Percentiles rank a stretch among this genome's conserved stretches.
phyloP scores from a whole-genome alignment of 2,329 filamentous ascomycete genomes.

The Purpureocillium takamizusanense region DNA sequence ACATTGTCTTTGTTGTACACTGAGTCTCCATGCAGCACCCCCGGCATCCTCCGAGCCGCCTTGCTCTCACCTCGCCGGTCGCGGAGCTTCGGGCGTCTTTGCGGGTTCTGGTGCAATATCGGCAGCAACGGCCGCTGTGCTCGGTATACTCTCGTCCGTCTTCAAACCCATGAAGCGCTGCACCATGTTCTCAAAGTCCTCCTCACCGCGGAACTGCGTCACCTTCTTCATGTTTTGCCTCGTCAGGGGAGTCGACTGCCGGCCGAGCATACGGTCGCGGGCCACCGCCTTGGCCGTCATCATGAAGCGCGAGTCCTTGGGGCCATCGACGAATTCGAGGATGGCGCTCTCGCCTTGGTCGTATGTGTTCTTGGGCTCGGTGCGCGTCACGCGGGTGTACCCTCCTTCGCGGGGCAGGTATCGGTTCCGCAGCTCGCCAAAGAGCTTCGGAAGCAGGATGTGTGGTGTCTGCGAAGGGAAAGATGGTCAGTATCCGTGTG shows the following conservation, averaged over 20 bases:
- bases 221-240: constrained; percentile 75
- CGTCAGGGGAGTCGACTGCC: constrained; percentile 61
- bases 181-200: constrained; percentile 59
- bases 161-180: constrained; percentile 24
- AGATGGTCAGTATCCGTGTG: background rate
- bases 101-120: constrained; percentile 8
- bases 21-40: no score
- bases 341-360: constrained; percentile 88
- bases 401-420: constrained; percentile 76
- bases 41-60: no score
- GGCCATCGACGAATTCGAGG: constrained; percentile 89
- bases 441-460: constrained; percentile 72
- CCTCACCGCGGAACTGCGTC: constrained; percentile 64
- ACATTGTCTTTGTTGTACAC: constrained; percentile 5
- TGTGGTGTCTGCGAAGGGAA: constrained; percentile 48
- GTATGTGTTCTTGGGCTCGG: constrained; percentile 73
- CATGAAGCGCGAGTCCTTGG: constrained; percentile 87
- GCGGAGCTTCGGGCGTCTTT: constrained; percentile 3
- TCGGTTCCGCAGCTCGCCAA: constrained; percentile 70
- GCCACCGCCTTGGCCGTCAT: constrained; percentile 84
- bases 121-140: constrained; percentile 11
- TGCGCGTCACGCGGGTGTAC: constrained; percentile 89
- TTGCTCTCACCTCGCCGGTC: constrained; percentile 6
- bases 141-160: constrained; percentile 8
- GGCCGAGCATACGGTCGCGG: constrained; percentile 45